These are phyloP conservation scores for Podochytrium sp. DNA, from an alignment of 192 early-diverging fungal genomes.

Conservation along the genomic window DNA sequence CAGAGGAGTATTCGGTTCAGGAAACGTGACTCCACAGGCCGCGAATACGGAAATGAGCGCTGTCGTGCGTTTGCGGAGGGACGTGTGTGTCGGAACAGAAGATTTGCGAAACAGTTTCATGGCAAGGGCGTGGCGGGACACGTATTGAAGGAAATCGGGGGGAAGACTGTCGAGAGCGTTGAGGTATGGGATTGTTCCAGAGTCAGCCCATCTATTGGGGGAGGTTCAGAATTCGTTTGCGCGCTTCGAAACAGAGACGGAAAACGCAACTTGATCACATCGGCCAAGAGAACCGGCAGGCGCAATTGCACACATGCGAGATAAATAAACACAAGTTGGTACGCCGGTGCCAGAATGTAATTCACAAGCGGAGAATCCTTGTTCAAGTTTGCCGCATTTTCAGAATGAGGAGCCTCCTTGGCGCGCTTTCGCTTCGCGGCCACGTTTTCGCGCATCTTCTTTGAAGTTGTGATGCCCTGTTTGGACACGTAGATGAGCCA, in stretches of 20 bases:
- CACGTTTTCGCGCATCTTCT: neutral
- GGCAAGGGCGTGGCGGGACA: slow-evolving; percentile 4
- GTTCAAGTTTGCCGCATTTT: too few relatives aligned
- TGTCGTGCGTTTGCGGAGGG: neutral
- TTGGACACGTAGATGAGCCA: slow-evolving; percentile 16
- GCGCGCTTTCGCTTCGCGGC: neutral
- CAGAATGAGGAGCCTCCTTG: too few relatives aligned
- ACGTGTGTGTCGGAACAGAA: neutral
- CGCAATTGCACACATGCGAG: slow-evolving; percentile 16
- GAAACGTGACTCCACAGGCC: neutral
- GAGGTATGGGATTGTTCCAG: slow-evolving; percentile 10
- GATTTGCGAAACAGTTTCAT: slow-evolving; percentile 4
- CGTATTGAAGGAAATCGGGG: slow-evolving; percentile 1
- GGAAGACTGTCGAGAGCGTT: slow-evolving; percentile 22
- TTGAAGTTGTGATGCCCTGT: neutral
- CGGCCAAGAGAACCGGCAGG: slow-evolving; percentile 15
- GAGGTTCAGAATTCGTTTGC: neutral
- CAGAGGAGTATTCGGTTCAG: slow-evolving; percentile 12
- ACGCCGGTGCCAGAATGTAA: neutral
- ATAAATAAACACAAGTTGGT: slow-evolving; percentile 22
- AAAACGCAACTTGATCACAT: slow-evolving; percentile 4
- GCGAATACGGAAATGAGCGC: neutral
- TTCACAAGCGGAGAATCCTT: neutral
- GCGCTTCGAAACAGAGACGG: neutral
- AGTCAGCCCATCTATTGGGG: slow-evolving; percentile 14